Conservation (phyloP, 441 rosid species). For the Populus tomentosa region DNA sequence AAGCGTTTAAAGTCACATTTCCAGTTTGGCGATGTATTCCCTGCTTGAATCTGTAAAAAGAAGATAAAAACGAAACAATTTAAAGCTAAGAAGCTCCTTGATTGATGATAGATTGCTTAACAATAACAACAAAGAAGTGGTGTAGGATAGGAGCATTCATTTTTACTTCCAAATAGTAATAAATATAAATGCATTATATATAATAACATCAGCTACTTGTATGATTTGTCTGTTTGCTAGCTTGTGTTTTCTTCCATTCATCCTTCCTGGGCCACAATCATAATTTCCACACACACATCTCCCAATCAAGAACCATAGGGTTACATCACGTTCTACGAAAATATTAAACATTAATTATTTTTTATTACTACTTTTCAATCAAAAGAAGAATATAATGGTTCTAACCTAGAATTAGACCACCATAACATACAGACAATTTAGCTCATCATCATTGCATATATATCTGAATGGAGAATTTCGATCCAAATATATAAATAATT, state of each 20-base stretch:
- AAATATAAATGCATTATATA: background rate
- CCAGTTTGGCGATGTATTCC: background rate
- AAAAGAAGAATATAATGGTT: too few species aligned
- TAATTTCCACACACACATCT: background rate
- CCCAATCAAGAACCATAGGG: background rate
- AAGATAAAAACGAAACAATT: background rate
- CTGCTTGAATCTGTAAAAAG: constrained; percentile 5
- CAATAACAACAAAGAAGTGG: background rate
- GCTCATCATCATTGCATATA: too few species aligned
- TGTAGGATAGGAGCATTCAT: background rate
- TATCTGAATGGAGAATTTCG: background rate
- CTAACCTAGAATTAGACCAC: background rate
- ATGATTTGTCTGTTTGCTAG: background rate
- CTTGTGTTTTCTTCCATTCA: background rate
- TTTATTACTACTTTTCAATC: too few species aligned
- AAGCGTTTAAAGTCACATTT: constrained; percentile 11
- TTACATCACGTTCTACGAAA: too few species aligned
- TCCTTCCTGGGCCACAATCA: background rate
- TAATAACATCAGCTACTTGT: background rate
- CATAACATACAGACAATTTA: too few species aligned
- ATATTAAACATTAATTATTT: too few species aligned
- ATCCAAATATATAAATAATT: background rate
- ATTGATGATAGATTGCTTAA: background rate
- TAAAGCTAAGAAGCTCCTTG: background rate
- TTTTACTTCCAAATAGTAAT: background rate